These are phyloP conservation scores for Penicillium expansum DNA, from an alignment of 2,329 filamentous ascomycete genomes.

Conservation along the genomic window DNA sequence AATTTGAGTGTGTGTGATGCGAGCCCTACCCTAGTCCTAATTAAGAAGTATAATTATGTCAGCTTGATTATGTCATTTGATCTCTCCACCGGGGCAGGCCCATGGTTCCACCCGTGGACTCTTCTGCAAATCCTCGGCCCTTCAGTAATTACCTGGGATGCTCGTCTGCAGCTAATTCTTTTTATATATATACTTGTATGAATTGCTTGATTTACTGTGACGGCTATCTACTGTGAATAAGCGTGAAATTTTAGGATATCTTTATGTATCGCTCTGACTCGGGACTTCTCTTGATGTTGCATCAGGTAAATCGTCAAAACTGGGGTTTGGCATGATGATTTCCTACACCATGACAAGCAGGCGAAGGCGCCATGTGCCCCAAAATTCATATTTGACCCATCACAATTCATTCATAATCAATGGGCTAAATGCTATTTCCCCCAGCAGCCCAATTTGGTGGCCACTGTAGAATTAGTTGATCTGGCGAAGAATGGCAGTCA, in stretches of 20 bases:
- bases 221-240: no score
- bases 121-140: not conserved
- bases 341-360: not conserved
- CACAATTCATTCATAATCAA: not conserved
- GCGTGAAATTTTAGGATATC: no score
- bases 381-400: no score
- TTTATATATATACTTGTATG: not conserved
- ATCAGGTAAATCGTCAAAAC: not conserved
- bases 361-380: no score
- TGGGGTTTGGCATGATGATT: not conserved
- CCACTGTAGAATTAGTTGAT: not conserved
- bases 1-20: constrained; percentile 6
- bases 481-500: not conserved
- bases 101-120: not conserved
- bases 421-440: not conserved
- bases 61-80: not conserved
- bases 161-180: not conserved
- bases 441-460: not conserved
- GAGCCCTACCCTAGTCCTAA: constrained; percentile 5
- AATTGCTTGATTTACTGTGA: not conserved
- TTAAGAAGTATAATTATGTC: not conserved
- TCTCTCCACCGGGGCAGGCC: not conserved
- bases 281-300: not conserved
- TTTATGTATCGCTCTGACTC: not conserved
- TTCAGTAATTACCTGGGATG: not conserved